phyloP scores from a whole-genome alignment of 495 filamentous ascomycete genomes.

The Tuber calosporum region DNA sequence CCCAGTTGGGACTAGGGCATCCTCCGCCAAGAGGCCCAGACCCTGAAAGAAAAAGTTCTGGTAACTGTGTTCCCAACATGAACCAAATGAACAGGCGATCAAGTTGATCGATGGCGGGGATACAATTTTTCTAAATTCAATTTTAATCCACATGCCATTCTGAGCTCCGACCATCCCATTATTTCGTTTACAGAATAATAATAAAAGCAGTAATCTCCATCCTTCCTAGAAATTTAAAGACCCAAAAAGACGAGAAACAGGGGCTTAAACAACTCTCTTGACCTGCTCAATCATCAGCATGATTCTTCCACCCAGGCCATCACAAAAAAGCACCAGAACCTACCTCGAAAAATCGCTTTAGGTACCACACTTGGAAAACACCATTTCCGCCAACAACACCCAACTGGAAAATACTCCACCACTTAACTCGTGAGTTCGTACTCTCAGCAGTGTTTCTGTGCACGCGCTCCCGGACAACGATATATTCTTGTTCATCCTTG shows the following conservation, averaged over 20 bases:
- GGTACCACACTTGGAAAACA: slow-evolving; percentile 98
- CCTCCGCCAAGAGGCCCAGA: neutral
- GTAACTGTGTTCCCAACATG: neutral
- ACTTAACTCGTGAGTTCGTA: slow-evolving; percentile 94
- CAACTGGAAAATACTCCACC: slow-evolving; percentile 98
- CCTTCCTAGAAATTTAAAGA: slow-evolving; percentile 1
- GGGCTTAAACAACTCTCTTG: slow-evolving; percentile 42
- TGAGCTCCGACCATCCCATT: slow-evolving; percentile 20
- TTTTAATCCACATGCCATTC: neutral
- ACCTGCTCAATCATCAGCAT: slow-evolving; percentile 30
- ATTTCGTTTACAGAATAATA: slow-evolving; percentile 15
- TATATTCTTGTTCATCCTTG: slow-evolving; percentile 96
- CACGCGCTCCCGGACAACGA: slow-evolving; percentile 86
- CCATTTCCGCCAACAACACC: slow-evolving; percentile 82
- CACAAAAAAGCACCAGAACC: slow-evolving; percentile 3
- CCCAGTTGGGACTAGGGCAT: slow-evolving; percentile 10
- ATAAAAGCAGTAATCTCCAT: neutral
- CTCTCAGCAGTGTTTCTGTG: slow-evolving; percentile 98
- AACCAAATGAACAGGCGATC: neutral
- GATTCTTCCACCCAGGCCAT: neutral
- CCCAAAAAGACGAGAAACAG: neutral
- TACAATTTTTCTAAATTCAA: neutral
- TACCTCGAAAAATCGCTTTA: slow-evolving; percentile 98
- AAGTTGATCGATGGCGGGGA: neutral
- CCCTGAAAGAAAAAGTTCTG: neutral